phyloP scores from a whole-genome alignment of 2,329 filamentous ascomycete species.

The Paecilomyces fulvus region DNA sequence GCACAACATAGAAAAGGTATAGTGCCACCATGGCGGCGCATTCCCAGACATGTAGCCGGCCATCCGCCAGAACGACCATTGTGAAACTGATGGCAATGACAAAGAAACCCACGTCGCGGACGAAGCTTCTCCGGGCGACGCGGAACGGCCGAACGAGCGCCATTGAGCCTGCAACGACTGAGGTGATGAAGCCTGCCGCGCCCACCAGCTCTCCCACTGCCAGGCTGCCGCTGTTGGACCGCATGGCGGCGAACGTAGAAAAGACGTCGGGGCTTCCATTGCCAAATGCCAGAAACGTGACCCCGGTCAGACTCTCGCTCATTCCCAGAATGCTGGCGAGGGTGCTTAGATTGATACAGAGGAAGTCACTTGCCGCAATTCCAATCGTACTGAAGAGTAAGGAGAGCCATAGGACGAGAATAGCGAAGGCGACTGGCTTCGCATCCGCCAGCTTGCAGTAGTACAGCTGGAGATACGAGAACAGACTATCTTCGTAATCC shows the following conservation, averaged over 20 bases:
- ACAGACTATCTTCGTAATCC: slow-evolving; percentile 81
- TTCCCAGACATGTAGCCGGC: slow-evolving; percentile 78
- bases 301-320: slow-evolving; percentile 91
- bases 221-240: slow-evolving; percentile 91
- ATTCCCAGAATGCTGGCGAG: slow-evolving; percentile 82
- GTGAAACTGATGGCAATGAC: slow-evolving; percentile 78
- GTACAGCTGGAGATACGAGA: slow-evolving; percentile 83
- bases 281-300: slow-evolving; percentile 92
- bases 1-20: slow-evolving; percentile 79
- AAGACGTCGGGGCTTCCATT: slow-evolving; percentile 98
- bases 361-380: slow-evolving; percentile 96
- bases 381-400: slow-evolving; percentile 94
- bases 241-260: slow-evolving; percentile 97
- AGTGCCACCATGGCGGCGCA: slow-evolving; percentile 83
- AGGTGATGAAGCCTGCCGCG: slow-evolving; percentile 90
- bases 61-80: slow-evolving; percentile 79
- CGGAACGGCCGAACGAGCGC: slow-evolving; percentile 91
- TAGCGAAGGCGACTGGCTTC: slow-evolving; percentile 67
- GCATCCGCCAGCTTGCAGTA: slow-evolving; percentile 67
- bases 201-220: slow-evolving; percentile 92
- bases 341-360: slow-evolving; percentile 92
- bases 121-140: slow-evolving; percentile 80
- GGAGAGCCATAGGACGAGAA: slow-evolving; percentile 75
- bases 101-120: slow-evolving; percentile 89
- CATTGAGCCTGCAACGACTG: slow-evolving; percentile 95